phyloP scores from a whole-genome alignment of 1,284 basidiomycete species.

The Microbotryomycetes sp. region DNA sequence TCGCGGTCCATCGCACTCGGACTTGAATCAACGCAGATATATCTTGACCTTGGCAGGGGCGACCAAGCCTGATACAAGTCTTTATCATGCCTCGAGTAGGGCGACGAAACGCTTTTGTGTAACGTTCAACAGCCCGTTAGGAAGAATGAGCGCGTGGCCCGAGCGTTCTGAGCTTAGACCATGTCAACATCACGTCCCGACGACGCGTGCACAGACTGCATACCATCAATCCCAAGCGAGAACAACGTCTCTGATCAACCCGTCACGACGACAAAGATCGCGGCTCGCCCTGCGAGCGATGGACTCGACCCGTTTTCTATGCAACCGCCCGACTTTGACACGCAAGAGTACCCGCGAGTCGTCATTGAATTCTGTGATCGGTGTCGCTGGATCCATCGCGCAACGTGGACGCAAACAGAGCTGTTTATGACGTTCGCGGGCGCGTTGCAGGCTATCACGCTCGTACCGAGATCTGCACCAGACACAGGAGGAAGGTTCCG shows the following conservation, averaged over 20 bases:
- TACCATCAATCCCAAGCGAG: background rate
- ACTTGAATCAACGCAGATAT: no score
- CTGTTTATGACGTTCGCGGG: constrained; percentile 72
- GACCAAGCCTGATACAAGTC: background rate
- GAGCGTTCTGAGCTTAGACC: background rate
- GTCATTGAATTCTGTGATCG: constrained; percentile 80
- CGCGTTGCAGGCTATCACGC: constrained; percentile 54
- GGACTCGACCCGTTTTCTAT: constrained; percentile 10
- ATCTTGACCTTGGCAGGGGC: background rate
- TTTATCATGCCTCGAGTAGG: no score
- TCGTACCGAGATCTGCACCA: constrained; percentile 66
- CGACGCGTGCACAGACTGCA: background rate
- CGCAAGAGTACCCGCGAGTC: constrained; percentile 34
- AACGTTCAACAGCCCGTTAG: no score
- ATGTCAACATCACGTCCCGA: background rate
- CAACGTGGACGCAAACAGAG: constrained; percentile 81
- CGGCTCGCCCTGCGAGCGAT: background rate
- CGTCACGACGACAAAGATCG: background rate
- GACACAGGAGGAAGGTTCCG: constrained; percentile 81
- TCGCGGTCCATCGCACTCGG: no score
- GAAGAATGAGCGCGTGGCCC: no score
- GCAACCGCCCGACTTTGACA: constrained; percentile 10
- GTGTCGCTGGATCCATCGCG: constrained; percentile 67
- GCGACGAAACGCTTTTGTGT: no score
- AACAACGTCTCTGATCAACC: no score